Percentiles rank a stretch among this genome's conserved stretches.
These are phyloP conservation scores for Tarenaya hassleriana DNA, from an alignment of 345 rosid genomes.

Conservation along the genomic window DNA sequence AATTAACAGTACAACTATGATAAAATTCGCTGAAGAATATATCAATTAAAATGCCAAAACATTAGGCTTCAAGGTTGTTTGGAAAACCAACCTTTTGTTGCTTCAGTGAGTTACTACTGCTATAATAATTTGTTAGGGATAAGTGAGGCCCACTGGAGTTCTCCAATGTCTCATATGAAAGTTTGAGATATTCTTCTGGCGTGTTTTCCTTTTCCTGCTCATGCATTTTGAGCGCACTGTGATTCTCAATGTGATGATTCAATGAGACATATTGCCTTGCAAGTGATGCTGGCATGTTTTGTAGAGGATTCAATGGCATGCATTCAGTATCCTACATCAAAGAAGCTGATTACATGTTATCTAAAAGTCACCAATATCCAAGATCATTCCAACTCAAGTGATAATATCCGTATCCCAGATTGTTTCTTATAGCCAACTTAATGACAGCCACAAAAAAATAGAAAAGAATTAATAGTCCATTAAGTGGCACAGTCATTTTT, in stretches of 20 bases:
- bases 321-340: constrained; percentile 70
- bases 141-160: constrained; percentile 31
- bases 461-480: background rate
- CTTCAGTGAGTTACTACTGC: constrained; percentile 33
- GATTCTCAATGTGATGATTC: constrained; percentile 37
- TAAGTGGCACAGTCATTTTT: constrained; percentile 12
- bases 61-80: constrained; percentile 14
- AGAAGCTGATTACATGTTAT: constrained; percentile 21
- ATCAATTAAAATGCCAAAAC: constrained; percentile 13
- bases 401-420: background rate
- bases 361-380: constrained; percentile 15
- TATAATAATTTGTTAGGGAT: constrained; percentile 33
- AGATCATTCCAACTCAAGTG: constrained; percentile 2
- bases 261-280: constrained; percentile 36
- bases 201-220: constrained; percentile 41
- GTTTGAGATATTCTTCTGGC: constrained; percentile 40
- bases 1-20: background rate
- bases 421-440: constrained; percentile 8
- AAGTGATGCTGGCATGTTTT: constrained; percentile 74
- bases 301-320: constrained; percentile 65
- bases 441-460: background rate
- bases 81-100: constrained; percentile 48
- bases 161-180: constrained; percentile 42
- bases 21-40: constrained; percentile 15
- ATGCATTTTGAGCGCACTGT: constrained; percentile 46